Conservation (phyloP, 176 grass and related monocot genomes). For the Typha latifolia region DNA sequence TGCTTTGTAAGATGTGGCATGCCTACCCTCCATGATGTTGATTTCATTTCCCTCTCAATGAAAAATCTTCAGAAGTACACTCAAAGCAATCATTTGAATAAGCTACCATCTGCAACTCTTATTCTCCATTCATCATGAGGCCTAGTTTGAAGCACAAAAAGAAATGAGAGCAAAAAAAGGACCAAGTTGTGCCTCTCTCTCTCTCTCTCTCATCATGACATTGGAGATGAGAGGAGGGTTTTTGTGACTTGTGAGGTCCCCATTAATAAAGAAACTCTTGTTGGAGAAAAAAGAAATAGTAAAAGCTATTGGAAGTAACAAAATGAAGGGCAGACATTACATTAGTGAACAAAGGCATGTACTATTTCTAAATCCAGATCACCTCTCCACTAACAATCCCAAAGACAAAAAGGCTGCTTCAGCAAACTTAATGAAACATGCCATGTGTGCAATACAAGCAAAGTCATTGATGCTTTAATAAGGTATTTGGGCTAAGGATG, state of each 20-base stretch:
- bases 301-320: not conserved
- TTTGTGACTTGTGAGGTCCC: not conserved
- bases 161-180: not conserved
- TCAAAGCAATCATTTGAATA: conserved; percentile 12
- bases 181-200: not conserved
- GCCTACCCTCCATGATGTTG: not conserved
- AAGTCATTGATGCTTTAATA: not conserved
- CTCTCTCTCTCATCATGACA: not conserved
- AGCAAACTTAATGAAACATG: not conserved
- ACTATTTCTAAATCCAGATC: too few relatives aligned
- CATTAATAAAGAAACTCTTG: not conserved
- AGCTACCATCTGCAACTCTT: not conserved
- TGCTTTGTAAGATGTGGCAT: too few relatives aligned
- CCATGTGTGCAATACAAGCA: conserved; percentile 11
- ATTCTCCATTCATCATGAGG: not conserved
- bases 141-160: not conserved
- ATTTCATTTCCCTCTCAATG: not conserved
- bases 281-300: not conserved
- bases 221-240: not conserved
- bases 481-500: too few relatives aligned
- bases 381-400: not conserved
- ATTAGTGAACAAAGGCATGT: not conserved
- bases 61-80: conserved; percentile 3
- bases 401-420: conserved; percentile 5
- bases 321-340: conserved; percentile 4